A percentile compares a stretch with the other conserved stretches of the same genome.
These are phyloP conservation scores for Coniochaeta pulveracea DNA, from an alignment of 2,329 filamentous ascomycete genomes.

Conservation along the genomic window DNA sequence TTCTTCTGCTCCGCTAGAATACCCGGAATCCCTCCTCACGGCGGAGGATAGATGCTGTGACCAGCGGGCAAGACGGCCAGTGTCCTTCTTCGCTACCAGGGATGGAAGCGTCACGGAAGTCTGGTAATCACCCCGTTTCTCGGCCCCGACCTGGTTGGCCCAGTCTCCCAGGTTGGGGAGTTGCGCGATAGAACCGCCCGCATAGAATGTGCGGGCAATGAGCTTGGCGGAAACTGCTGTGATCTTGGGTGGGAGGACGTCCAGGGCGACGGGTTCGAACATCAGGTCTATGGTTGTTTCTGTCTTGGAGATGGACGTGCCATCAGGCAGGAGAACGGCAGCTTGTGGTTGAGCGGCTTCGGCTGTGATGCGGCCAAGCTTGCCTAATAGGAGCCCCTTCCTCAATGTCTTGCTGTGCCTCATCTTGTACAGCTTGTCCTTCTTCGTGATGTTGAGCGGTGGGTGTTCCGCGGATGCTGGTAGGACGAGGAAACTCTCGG, in stretches of 20 bases:
- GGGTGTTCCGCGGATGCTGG: conserved; percentile 37
- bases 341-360: conserved; percentile 30
- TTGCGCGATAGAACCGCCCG: conserved; percentile 28
- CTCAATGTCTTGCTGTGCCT: conserved; percentile 39
- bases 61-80: too few relatives aligned
- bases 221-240: conserved; percentile 38
- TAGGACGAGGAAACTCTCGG: conserved; percentile 35
- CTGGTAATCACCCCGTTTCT: conserved; percentile 33
- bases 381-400: conserved; percentile 39
- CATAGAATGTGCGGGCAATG: conserved; percentile 39
- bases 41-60: conserved; percentile 18
- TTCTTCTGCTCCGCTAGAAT: conserved; percentile 14
- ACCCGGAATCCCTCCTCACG: conserved; percentile 40
- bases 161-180: conserved; percentile 40
- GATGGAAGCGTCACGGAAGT: conserved; percentile 29
- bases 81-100: conserved; percentile 19
- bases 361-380: conserved; percentile 36
- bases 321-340: conserved; percentile 39
- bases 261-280: conserved; percentile 32
- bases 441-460: conserved; percentile 34
- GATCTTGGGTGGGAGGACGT: conserved; percentile 34
- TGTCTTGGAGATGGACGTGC: conserved; percentile 27
- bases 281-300: conserved; percentile 31
- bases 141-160: conserved; percentile 22
- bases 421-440: conserved; percentile 38